Base-by-base conservation (phyloP, 257 asterid species). In the Petunia secreta region DNA sequence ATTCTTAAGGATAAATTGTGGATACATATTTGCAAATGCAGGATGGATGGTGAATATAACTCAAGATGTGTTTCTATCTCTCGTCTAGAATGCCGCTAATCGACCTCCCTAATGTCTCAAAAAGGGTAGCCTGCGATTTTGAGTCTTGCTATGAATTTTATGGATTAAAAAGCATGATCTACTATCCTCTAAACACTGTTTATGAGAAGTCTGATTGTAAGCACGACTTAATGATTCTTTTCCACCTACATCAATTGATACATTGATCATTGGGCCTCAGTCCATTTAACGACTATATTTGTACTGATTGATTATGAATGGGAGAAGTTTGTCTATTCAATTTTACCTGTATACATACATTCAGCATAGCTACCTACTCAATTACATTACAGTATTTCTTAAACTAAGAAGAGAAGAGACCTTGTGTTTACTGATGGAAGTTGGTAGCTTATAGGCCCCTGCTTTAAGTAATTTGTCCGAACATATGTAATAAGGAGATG, bases 141-240 rank as follows among this genome's bases (percentile, higher is more conserved):
- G 69, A 37, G 69, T 63, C 46, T 63, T 63, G 69, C 69, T 2
- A 37, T 37, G 46, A 63, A 63, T 63, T 63, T 10, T 63, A 62
- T 62, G 14, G 37, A 34, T 62, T 34, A 62, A 62, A 40, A 62
- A 62, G 41, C 67, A 34, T 34, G 36, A 62, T 14, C 67, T 34
- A 40, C 25, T 38, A 62, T 14, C 67, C 36, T 62, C 36, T 62
- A 62, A 62, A 62, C 67, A 36, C 69, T 37, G 69, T 63, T 63
- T 25, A 25, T 25, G 25, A 25, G 25, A 25, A 25, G 25, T 25
- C 25, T 25, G 25, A 25, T 25, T 25, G 25, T 25, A 25, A 25
- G 25, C 25, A 25, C 0, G 25, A 25, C 25, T 25, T 25, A 25
- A 25, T 25, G 25, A 25, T 25, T 25, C 25, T 25, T 25, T 25